Percentiles rank a stretch among this genome's conserved stretches.
phyloP scores from a whole-genome alignment of 176 grass and related monocot genomes.

The Carex kokanica region DNA sequence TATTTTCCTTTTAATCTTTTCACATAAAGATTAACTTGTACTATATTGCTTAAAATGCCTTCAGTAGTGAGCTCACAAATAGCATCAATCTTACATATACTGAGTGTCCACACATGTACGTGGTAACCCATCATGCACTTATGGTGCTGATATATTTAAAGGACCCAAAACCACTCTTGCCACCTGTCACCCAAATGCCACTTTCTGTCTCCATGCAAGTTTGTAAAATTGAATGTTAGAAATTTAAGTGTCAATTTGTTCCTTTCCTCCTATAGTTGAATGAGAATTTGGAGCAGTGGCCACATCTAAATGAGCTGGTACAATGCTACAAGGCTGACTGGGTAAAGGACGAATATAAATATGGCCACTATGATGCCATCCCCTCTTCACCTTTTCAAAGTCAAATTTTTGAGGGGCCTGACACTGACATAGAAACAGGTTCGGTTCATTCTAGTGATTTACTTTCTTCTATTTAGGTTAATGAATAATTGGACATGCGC shows the following conservation, averaged over 20 bases:
- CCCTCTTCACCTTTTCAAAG: constrained; percentile 55
- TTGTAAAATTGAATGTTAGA: constrained; percentile 16
- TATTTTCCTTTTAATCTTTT: not conserved
- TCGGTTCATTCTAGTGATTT: not conserved
- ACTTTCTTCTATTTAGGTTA: constrained; percentile 6
- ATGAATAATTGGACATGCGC: not conserved
- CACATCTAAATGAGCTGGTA: constrained; percentile 92
- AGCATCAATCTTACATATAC: not conserved
- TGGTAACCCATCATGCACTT: not conserved
- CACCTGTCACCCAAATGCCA: not conserved
- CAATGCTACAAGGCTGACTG: constrained; percentile 93
- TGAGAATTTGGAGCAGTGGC: constrained; percentile 96
- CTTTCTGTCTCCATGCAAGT: not conserved
- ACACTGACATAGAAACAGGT: constrained; percentile 97
- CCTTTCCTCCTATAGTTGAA: constrained; percentile 60
- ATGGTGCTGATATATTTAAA: not conserved
- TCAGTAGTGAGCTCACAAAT: not conserved
- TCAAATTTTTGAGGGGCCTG: constrained; percentile 98
- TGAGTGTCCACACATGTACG: constrained; percentile 3
- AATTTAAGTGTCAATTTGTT: not conserved
- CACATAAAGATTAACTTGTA: constrained; percentile 16
- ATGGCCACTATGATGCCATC: constrained; percentile 74
- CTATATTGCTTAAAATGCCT: constrained; percentile 13
- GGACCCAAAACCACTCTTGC: not conserved
- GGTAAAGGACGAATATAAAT: constrained; percentile 85